These are phyloP conservation scores for Arachis hypogaea DNA, from an alignment of 306 rosid genomes.

Conservation along the genomic window DNA sequence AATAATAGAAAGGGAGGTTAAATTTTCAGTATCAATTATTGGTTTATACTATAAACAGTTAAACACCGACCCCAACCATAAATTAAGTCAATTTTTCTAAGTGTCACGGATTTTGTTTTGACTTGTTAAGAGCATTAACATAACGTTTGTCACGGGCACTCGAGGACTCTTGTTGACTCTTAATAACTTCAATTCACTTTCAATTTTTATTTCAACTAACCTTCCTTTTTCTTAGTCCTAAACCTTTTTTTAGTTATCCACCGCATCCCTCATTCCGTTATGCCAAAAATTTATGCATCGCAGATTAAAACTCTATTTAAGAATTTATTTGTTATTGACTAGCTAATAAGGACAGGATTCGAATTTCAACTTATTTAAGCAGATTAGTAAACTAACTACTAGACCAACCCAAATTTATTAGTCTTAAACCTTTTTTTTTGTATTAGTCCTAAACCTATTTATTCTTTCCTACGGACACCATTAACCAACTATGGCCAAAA, in stretches of 20 bases:
- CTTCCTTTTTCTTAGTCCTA: too few relatives aligned
- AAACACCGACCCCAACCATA: conserved; percentile 28
- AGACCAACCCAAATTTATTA: too few relatives aligned
- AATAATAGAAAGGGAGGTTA: conserved; percentile 2
- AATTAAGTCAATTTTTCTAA: conserved; percentile 29
- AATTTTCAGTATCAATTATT: background rate
- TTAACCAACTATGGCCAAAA: background rate
- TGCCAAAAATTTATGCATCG: too few relatives aligned
- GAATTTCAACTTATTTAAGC: too few relatives aligned
- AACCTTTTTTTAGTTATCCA: background rate
- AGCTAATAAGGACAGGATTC: too few relatives aligned
- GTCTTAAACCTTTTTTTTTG: background rate
- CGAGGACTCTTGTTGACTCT: conserved; percentile 41
- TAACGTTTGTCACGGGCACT: conserved; percentile 36
- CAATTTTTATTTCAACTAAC: too few relatives aligned
- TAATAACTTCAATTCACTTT: background rate
- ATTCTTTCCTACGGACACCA: background rate
- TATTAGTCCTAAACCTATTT: conserved; percentile 22
- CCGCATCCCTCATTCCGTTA: too few relatives aligned
- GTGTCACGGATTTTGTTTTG: conserved; percentile 36
- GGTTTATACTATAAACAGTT: background rate
- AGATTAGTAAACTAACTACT: too few relatives aligned
- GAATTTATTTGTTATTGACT: too few relatives aligned
- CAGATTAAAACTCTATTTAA: too few relatives aligned
- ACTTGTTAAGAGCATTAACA: conserved; percentile 24